Conservation (phyloP, 163 green algal species). For the Chlorella variabilis region DNA sequence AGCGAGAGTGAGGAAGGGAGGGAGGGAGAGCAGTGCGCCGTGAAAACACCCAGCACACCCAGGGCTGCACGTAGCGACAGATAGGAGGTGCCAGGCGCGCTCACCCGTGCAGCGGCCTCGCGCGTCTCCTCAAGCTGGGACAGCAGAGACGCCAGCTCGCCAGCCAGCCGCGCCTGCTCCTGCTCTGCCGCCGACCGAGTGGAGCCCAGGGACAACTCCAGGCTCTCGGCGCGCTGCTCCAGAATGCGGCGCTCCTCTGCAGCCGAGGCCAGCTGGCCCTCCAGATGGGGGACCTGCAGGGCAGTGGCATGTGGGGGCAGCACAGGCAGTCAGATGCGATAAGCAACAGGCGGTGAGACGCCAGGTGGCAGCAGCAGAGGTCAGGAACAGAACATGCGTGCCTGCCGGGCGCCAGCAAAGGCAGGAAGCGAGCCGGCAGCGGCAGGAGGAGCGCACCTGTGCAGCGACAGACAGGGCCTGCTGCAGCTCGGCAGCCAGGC, state of each 20-base stretch:
- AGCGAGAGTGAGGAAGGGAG: too few species aligned
- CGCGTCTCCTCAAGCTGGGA: neutral
- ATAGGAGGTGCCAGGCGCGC: neutral
- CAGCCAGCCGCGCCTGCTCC: neutral
- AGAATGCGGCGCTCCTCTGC: neutral
- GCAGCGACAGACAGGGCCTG: too few species aligned
- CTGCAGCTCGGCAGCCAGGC: too few species aligned
- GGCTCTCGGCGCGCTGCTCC: neutral
- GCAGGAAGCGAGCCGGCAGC: too few species aligned
- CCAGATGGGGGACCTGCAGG: neutral
- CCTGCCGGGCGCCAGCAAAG: too few species aligned
- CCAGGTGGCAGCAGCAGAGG: too few species aligned
- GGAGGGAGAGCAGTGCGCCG: neutral
- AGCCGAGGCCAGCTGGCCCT: neutral
- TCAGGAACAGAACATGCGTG: too few species aligned
- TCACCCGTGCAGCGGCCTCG: neutral
- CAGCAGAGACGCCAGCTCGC: neutral
- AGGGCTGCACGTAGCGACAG: neutral
- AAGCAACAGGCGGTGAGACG: too few species aligned
- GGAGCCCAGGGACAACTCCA: neutral
- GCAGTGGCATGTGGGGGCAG: too few species aligned
- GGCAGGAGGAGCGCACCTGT: too few species aligned
- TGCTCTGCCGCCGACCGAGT: neutral
- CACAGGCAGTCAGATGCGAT: too few species aligned
- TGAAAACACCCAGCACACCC: neutral